phyloP scores from a whole-genome alignment of 148 eudicot genomes.

The Polygonum aviculare region DNA sequence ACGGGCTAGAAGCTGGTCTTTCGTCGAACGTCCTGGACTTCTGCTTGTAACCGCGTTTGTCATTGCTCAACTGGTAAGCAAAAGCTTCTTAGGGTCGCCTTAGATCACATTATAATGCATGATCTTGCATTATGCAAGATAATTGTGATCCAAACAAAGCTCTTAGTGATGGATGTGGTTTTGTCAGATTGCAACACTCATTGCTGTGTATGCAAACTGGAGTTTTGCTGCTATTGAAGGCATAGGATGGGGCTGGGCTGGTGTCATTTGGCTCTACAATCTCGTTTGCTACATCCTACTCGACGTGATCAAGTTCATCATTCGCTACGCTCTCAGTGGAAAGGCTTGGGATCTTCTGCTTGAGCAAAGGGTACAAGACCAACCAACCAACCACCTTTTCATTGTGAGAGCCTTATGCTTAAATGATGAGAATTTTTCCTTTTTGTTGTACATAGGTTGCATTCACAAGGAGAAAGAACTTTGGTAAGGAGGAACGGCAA shows the following conservation, averaged over 20 bases:
- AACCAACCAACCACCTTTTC: not conserved
- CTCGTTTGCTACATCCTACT: constrained; percentile 30
- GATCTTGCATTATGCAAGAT: too few species aligned
- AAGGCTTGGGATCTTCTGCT: constrained; percentile 39
- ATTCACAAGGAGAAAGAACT: constrained; percentile 32
- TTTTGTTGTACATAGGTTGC: constrained; percentile 18
- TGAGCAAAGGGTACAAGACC: constrained; percentile 31
- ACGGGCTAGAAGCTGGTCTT: constrained; percentile 35
- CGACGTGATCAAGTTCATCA: constrained; percentile 29
- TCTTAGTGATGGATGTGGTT: not conserved
- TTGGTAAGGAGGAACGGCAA: constrained; percentile 34
- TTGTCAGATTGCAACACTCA: constrained; percentile 37
- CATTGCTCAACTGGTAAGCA: constrained; percentile 34
- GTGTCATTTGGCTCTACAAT: constrained; percentile 36
- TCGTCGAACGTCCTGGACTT: constrained; percentile 31
- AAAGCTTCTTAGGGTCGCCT: too few species aligned
- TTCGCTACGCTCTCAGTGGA: constrained; percentile 35
- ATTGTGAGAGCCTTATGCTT: not conserved
- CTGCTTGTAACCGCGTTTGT: constrained; percentile 26
- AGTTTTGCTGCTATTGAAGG: constrained; percentile 37
- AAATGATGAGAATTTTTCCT: not conserved
- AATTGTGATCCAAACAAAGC: too few species aligned
- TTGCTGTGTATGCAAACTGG: constrained; percentile 44
- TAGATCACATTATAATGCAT: too few species aligned
- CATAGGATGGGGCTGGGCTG: constrained; percentile 52